These are phyloP conservation scores for Magnusiomyces fungicola DNA, from an alignment of 1,139 yeast species.

Conservation along the genomic window DNA sequence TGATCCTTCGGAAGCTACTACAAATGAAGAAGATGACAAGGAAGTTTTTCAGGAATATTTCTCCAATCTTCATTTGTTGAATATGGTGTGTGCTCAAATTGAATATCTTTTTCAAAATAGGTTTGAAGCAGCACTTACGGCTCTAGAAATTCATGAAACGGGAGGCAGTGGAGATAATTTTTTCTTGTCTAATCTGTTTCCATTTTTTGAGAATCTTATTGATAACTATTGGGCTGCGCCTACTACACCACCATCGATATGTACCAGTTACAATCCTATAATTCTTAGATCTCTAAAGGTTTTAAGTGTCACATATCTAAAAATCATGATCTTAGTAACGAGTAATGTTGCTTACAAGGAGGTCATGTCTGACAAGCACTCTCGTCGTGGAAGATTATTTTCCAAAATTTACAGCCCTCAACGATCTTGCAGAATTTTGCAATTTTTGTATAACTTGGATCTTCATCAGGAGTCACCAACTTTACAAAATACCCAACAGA, in stretches of 20 bases:
- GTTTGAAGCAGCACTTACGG: not conserved
- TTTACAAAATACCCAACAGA: no score
- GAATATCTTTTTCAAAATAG: slow-evolving; percentile 13
- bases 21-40: slow-evolving; percentile 2
- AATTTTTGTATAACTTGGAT: slow-evolving; percentile 4
- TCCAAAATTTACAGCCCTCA: slow-evolving; percentile 7
- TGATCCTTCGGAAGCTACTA: not conserved
- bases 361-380: slow-evolving; percentile 1
- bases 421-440: slow-evolving; percentile 9
- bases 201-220: not conserved
- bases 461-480: no score
- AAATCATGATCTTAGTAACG: slow-evolving; percentile 18
- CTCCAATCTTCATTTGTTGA: slow-evolving; percentile 13
- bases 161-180: not conserved
- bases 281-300: slow-evolving; percentile 6
- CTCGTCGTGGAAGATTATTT: slow-evolving; percentile 10
- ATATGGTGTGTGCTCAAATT: slow-evolving; percentile 15
- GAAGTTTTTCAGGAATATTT: slow-evolving; percentile 7
- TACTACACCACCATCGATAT: not conserved
- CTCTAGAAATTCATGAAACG: not conserved
- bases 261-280: not conserved
- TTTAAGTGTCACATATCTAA: slow-evolving; percentile 10
- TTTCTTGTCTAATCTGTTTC: slow-evolving; percentile 2
- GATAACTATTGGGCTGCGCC: not conserved
- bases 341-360: slow-evolving; percentile 13